Conservation (phyloP, 805 yeast species). For the Starmera dryadoides region DNA sequence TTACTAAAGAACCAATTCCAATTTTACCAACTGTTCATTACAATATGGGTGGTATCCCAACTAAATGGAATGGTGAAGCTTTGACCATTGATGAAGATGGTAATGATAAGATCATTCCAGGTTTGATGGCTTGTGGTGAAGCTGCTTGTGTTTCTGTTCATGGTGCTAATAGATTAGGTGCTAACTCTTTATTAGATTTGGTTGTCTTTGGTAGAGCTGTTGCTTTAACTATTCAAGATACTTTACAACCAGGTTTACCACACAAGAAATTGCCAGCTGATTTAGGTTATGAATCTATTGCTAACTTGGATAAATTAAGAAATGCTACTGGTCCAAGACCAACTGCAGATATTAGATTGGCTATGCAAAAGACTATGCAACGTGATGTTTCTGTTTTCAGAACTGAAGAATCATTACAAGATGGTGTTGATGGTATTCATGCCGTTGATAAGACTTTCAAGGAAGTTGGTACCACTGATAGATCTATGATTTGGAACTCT, state of each 20-base stretch:
- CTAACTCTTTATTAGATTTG: slow-evolving; percentile 91
- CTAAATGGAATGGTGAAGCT: slow-evolving; percentile 95
- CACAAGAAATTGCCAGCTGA: slow-evolving; percentile 78
- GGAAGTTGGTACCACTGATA: slow-evolving; percentile 82
- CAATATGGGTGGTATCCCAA: slow-evolving; percentile 99
- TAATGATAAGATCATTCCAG: slow-evolving; percentile 86
- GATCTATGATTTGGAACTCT: slow-evolving; percentile 98
- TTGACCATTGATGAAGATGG: slow-evolving; percentile 77
- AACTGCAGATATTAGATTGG: slow-evolving; percentile 84
- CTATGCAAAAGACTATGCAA: slow-evolving; percentile 96
- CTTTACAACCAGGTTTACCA: slow-evolving; percentile 83
- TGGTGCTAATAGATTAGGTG: slow-evolving; percentile 99
- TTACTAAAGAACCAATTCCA: slow-evolving; percentile 98
- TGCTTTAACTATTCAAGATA: slow-evolving; percentile 81
- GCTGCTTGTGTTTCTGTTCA: slow-evolving; percentile 99
- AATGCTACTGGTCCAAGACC: slow-evolving; percentile 74
- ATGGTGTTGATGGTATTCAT: slow-evolving; percentile 76
- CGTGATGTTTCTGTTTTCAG: slow-evolving; percentile 95
- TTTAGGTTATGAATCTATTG: slow-evolving; percentile 83
- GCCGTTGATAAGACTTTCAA: slow-evolving; percentile 67
- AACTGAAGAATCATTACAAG: slow-evolving; percentile 84
- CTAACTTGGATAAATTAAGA: slow-evolving; percentile 83
- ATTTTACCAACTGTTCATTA: slow-evolving; percentile 97
- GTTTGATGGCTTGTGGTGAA: slow-evolving; percentile 96
- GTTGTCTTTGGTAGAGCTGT: slow-evolving; percentile 99